Evolutionary conservation across 345 rosid genomes (phyloP).

Genomic region (Moricandia arvensis): DNA sequence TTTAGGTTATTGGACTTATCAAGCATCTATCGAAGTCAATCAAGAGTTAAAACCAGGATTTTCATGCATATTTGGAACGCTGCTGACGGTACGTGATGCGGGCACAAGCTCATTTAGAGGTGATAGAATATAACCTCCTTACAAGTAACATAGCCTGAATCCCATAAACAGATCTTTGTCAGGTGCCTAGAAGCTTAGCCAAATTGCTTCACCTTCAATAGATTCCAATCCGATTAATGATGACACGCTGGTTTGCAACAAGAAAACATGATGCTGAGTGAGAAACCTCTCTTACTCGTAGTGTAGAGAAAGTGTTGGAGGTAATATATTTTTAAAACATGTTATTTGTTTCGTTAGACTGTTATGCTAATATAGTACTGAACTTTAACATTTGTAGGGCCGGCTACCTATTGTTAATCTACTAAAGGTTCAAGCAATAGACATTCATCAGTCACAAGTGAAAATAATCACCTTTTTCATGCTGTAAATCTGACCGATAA

Average conservation of each 20-base stretch:
- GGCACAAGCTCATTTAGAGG: background rate
- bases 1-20: background rate
- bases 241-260: background rate
- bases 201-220: background rate
- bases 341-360: background rate
- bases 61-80: background rate
- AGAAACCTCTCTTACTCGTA: background rate
- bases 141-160: background rate
- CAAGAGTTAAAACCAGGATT: background rate
- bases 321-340: background rate
- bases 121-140: background rate
- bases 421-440: background rate
- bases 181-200: background rate
- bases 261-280: background rate
- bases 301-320: background rate
- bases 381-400: background rate
- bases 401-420: background rate
- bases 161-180: background rate
- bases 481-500: background rate
- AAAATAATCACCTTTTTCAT: background rate
- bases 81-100: background rate
- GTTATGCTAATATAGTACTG: background rate
- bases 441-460: background rate
- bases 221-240: background rate
- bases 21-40: background rate